Conservation (phyloP, 805 yeast species). For the Cyberlindnera euphorbiiphila region DNA sequence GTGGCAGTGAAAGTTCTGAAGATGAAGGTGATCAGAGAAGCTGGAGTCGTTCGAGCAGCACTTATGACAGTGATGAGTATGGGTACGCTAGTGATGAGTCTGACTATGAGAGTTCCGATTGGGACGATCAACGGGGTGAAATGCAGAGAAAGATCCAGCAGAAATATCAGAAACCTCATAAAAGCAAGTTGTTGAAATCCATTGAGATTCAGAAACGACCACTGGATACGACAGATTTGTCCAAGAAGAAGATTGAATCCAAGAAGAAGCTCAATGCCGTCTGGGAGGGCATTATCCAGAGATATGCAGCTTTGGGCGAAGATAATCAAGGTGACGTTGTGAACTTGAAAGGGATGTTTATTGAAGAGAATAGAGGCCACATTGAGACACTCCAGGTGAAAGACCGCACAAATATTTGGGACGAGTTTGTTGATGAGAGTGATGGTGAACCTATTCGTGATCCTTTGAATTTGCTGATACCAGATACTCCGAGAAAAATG, state of each 20-base stretch:
- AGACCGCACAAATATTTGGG: slow-evolving; percentile 20
- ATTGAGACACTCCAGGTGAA: slow-evolving; percentile 9
- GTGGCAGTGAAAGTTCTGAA: slow-evolving; percentile 1
- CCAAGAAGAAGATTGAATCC: slow-evolving; percentile 17
- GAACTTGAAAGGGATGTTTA: slow-evolving; percentile 19
- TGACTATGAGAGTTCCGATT: slow-evolving; percentile 1
- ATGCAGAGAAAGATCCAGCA: slow-evolving; percentile 7
- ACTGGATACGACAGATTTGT: slow-evolving; percentile 8
- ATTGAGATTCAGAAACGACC: slow-evolving; percentile 9
- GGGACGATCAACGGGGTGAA: slow-evolving; percentile 7
- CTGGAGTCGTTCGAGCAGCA: neutral
- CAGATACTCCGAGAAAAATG: slow-evolving; percentile 4
- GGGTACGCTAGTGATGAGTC: neutral
- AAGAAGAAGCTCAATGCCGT: slow-evolving; percentile 25
- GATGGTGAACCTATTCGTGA: slow-evolving; percentile 12
- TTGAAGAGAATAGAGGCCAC: slow-evolving; percentile 25
- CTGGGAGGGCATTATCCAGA: slow-evolving; percentile 32
- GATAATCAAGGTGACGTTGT: slow-evolving; percentile 36
- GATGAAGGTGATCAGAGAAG: too few relatives aligned
- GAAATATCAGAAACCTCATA: slow-evolving; percentile 5
- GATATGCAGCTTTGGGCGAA: slow-evolving; percentile 29
- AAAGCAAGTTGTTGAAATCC: slow-evolving; percentile 2
- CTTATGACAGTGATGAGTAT: neutral
- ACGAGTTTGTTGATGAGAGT: slow-evolving; percentile 12
- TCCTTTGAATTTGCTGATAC: slow-evolving; percentile 15